Conservation (phyloP, 2,329 filamentous ascomycete genomes). For the Chaetomium sp. region DNA sequence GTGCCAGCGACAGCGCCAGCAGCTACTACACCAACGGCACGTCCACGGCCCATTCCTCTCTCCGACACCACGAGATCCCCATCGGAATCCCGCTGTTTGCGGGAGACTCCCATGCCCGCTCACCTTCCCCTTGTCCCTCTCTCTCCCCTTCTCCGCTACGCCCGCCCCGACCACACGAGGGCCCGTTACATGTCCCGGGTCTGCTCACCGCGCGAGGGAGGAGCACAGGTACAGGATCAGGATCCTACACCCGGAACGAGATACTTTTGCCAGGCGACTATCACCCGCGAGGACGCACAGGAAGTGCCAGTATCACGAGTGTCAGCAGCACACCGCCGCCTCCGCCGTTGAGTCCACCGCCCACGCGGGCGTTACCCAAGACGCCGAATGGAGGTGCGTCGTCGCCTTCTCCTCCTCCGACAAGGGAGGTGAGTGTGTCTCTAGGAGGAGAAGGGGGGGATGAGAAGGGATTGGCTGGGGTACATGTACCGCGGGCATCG, state of each 20-base stretch:
- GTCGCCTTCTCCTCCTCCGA: conserved; percentile 22
- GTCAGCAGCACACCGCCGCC: conserved; percentile 18
- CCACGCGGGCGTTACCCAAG: conserved; percentile 37
- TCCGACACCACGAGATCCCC: conserved; percentile 22
- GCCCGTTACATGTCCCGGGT: conserved; percentile 33
- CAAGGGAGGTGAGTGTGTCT: neutral
- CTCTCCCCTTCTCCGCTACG: neutral
- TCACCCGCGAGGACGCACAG: too few species aligned
- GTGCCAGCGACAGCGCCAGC: conserved; percentile 13
- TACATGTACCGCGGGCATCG: too few species aligned
- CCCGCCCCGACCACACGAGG: conserved; percentile 31
- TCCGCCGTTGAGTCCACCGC: conserved; percentile 37
- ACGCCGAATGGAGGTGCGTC: conserved; percentile 23
- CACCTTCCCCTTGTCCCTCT: neutral
- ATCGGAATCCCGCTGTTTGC: neutral
- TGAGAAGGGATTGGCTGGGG: too few species aligned
- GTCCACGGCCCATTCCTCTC: conserved; percentile 16
- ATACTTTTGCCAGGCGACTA: too few species aligned
- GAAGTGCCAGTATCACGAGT: too few species aligned
- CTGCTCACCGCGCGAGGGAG: conserved; percentile 24
- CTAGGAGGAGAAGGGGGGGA: too few species aligned
- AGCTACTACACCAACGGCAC: conserved; percentile 4
- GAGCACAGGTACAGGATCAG: neutral
- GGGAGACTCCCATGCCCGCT: neutral
- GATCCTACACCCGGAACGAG: neutral